These are phyloP conservation scores for Rubus idaeus DNA, from an alignment of 306 rosid species.

Conservation along the genomic window DNA sequence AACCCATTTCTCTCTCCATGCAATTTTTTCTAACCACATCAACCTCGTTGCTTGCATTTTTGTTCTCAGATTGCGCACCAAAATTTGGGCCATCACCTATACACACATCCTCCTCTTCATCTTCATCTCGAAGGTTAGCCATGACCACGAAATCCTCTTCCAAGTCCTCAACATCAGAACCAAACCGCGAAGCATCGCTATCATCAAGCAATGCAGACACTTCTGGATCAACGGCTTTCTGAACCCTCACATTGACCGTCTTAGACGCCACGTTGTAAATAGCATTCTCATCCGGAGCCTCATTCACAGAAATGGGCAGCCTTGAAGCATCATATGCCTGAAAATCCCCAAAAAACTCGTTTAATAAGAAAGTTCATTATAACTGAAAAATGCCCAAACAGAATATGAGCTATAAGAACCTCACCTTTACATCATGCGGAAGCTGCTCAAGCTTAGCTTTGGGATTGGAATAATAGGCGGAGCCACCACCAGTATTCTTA, in stretches of 20 bases:
- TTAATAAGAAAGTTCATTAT: not conserved
- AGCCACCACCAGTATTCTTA: conserved; percentile 76
- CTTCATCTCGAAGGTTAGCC: conserved; percentile 57
- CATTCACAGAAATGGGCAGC: conserved; percentile 46
- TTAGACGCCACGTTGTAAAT: conserved; percentile 62
- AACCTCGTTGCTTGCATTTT: conserved; percentile 18
- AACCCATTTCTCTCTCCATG: conserved; percentile 12
- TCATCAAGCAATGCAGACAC: conserved; percentile 82
- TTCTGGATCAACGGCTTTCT: conserved; percentile 83
- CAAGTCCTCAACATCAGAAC: conserved; percentile 82
- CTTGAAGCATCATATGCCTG: conserved; percentile 94
- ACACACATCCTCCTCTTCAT: conserved; percentile 25
- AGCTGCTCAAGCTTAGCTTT: conserved; percentile 63
- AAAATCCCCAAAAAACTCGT: conserved; percentile 17
- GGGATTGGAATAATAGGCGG: conserved; percentile 61
- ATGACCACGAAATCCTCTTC: conserved; percentile 88
- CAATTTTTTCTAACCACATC: conserved; percentile 14
- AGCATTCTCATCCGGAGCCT: conserved; percentile 40
- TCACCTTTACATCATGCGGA: conserved; percentile 71
- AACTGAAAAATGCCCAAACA: not conserved
- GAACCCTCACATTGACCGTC: conserved; percentile 59
- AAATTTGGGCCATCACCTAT: conserved; percentile 8
- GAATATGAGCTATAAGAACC: not conserved
- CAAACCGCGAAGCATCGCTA: conserved; percentile 67
- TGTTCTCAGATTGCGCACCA: conserved; percentile 23